These are phyloP conservation scores for Heliamphora pulchella DNA, from an alignment of 179 eudicot species.

Conservation along the genomic window DNA sequence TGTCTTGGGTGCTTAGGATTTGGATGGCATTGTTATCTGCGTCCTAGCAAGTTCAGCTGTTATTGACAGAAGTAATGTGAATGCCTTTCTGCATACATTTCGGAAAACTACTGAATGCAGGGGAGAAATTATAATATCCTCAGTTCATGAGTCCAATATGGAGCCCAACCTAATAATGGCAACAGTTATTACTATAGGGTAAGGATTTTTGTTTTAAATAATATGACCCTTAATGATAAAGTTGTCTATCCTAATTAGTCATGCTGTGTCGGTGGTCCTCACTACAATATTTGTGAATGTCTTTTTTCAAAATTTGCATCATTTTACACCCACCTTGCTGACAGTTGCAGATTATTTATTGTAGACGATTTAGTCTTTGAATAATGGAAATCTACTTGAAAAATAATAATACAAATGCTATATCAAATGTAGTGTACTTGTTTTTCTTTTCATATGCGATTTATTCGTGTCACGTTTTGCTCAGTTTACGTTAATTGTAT, in stretches of 20 bases:
- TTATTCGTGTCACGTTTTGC: not conserved
- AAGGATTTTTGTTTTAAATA: conserved; percentile 21
- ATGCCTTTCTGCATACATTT: conserved; percentile 40
- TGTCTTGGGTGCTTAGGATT: conserved; percentile 36
- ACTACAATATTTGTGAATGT: not conserved
- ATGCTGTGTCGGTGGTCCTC: not conserved
- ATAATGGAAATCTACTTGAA: not conserved
- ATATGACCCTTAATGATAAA: not conserved
- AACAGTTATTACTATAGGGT: conserved; percentile 59
- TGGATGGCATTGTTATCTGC: conserved; percentile 53
- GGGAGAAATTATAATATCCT: conserved; percentile 50
- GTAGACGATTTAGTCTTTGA: not conserved
- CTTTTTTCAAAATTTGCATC: not conserved
- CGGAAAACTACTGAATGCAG: conserved; percentile 50
- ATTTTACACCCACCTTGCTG: not conserved
- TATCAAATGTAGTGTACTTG: not conserved
- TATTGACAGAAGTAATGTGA: conserved; percentile 39
- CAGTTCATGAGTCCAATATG: conserved; percentile 53
- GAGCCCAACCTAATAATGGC: conserved; percentile 47
- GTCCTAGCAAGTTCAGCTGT: conserved; percentile 55
- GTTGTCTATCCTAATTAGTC: not conserved
- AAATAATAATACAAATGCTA: not conserved
- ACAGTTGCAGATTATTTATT: not conserved
- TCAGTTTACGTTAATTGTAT: not conserved
- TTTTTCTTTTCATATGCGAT: not conserved